Evolutionary conservation across 1,284 basidiomycete species (phyloP).

Genomic region (Athelia psychrophila): DNA sequence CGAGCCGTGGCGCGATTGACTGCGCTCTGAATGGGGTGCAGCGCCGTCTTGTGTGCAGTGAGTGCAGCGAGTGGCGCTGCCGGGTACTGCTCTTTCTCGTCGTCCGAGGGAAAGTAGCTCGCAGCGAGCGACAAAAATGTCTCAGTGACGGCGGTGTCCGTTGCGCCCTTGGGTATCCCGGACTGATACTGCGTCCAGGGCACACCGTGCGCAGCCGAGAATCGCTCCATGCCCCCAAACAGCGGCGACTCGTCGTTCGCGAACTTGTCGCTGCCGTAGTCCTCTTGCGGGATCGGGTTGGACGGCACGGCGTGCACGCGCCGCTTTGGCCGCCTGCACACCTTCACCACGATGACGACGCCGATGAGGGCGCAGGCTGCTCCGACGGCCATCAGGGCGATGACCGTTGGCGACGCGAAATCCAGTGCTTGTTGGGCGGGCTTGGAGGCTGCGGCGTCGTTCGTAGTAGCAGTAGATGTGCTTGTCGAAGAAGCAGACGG

Average conservation of each 20-base stretch:
- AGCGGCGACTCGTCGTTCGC: constrained; percentile 59
- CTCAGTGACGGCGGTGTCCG: constrained; percentile 11
- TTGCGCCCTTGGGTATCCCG: constrained; percentile 19
- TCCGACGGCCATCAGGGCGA: constrained; percentile 59
- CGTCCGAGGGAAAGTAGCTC: constrained; percentile 8
- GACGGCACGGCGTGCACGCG: constrained; percentile 59
- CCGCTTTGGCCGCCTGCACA: constrained; percentile 46
- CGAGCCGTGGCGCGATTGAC: constrained; percentile 38
- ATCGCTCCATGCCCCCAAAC: constrained; percentile 69
- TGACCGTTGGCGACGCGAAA: constrained; percentile 34
- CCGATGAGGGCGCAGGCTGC: constrained; percentile 53
- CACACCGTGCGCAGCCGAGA: constrained; percentile 42
- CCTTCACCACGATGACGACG: constrained; percentile 46
- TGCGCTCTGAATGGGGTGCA: constrained; percentile 33
- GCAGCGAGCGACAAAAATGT: constrained; percentile 24
- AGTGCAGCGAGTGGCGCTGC: constrained; percentile 18
- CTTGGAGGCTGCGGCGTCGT: not conserved
- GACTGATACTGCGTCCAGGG: constrained; percentile 66
- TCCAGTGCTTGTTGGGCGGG: not conserved
- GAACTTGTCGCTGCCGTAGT: constrained; percentile 42
- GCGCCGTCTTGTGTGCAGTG: constrained; percentile 18
- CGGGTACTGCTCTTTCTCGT: constrained; percentile 19
- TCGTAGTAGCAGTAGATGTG: not conserved
- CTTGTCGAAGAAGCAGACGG: not conserved
- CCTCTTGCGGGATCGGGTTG: constrained; percentile 63